These are phyloP conservation scores for Aspergillus heteromorphus DNA, from an alignment of 495 filamentous ascomycete species.

Conservation along the genomic window DNA sequence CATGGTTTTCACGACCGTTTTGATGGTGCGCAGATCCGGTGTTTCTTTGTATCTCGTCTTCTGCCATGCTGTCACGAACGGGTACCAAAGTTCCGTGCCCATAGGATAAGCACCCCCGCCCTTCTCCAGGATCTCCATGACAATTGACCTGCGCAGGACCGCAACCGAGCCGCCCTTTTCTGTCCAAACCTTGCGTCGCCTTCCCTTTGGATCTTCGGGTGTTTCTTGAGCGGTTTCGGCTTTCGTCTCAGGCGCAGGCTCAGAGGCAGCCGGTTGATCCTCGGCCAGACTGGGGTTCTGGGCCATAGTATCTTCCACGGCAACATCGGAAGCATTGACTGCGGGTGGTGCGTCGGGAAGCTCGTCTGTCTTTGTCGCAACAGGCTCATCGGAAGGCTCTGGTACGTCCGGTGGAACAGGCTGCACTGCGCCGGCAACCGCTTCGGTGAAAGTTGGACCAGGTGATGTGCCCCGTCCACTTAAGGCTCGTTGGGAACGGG, in stretches of 20 bases:
- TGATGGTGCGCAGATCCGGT: slow-evolving; percentile 49
- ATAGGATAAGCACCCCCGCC: slow-evolving; percentile 71
- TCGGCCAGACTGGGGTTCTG: neutral
- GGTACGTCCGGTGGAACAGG: too few species aligned
- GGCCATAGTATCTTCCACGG: neutral
- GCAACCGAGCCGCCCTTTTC: slow-evolving; percentile 42
- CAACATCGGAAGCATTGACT: neutral
- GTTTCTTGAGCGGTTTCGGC: neutral
- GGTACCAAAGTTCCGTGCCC: slow-evolving; percentile 64
- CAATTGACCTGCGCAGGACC: slow-evolving; percentile 52
- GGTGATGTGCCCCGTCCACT: neutral
- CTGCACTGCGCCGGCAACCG: neutral
- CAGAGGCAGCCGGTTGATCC: neutral
- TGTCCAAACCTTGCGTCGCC: neutral
- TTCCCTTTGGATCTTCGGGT: neutral
- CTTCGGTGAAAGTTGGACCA: neutral
- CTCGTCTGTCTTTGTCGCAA: neutral
- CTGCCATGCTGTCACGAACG: slow-evolving; percentile 59
- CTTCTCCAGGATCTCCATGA: slow-evolving; percentile 63
- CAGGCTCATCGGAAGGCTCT: neutral
- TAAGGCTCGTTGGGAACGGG: neutral
- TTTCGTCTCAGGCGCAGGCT: neutral
- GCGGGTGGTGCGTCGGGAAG: neutral
- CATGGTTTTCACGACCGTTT: slow-evolving; percentile 55
- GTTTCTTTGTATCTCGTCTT: slow-evolving; percentile 40